Evolutionary conservation across 106 monocot species (phyloP).

Genomic region (Vanilla planifolia): DNA sequence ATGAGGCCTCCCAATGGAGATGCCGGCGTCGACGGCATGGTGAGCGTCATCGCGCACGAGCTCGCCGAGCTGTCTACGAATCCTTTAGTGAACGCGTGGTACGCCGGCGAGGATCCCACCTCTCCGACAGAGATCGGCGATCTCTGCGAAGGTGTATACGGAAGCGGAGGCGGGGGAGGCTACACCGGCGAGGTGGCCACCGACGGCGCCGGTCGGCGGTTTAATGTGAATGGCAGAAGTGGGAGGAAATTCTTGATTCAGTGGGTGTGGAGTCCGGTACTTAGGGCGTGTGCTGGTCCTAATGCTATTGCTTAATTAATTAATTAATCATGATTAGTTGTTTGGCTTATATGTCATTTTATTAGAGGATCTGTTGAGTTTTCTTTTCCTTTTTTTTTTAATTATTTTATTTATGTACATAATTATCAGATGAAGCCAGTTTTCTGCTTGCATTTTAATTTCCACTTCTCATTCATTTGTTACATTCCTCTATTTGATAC

Average conservation of each 20-base stretch:
- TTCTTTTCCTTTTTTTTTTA: too few species aligned
- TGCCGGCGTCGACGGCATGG: constrained; percentile 55
- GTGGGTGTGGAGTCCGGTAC: constrained; percentile 52
- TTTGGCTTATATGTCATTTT: too few species aligned
- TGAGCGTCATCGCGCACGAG: constrained; percentile 60
- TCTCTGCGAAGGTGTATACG: constrained; percentile 61
- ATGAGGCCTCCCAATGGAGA: constrained; percentile 61
- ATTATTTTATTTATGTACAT: too few species aligned
- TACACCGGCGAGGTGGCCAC: constrained; percentile 50
- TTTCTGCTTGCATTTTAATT: too few species aligned
- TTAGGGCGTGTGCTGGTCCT: constrained; percentile 45
- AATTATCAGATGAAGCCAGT: too few species aligned
- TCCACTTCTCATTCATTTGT: too few species aligned
- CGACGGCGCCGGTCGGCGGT: constrained; percentile 37
- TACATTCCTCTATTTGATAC: too few species aligned
- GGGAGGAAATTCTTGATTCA: constrained; percentile 53
- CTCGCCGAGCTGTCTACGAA: constrained; percentile 60
- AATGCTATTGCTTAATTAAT: constrained; percentile 40
- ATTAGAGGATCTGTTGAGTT: too few species aligned
- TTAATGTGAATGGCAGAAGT: constrained; percentile 33
- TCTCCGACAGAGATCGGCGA: constrained; percentile 71
- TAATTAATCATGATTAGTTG: too few species aligned
- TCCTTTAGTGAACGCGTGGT: constrained; percentile 66
- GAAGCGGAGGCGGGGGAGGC: constrained; percentile 55
- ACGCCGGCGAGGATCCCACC: constrained; percentile 68